Evolutionary conservation across 176 grass and related monocot genomes (phyloP).

Genomic region (Alloteropsis semialata): DNA sequence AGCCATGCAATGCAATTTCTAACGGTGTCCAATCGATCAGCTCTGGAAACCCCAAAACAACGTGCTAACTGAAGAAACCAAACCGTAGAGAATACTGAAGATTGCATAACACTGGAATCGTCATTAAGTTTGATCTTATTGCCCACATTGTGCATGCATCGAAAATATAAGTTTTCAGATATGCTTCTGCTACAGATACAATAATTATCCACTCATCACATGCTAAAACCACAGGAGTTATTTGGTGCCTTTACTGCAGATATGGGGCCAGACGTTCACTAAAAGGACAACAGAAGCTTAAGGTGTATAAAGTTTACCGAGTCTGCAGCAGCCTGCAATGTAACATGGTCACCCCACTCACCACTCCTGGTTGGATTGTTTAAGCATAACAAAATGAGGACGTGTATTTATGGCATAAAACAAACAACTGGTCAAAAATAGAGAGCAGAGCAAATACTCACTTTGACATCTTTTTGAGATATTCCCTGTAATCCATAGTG

Average conservation of each 20-base stretch:
- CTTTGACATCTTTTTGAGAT: slow-evolving; percentile 85
- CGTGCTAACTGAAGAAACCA: background rate
- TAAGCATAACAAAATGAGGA: slow-evolving; percentile 12
- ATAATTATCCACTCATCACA: background rate
- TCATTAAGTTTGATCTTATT: background rate
- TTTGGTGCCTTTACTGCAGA: background rate
- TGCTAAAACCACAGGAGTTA: background rate
- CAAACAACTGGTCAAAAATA: background rate
- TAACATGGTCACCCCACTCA: slow-evolving; percentile 98
- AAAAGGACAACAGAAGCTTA: background rate
- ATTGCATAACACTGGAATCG: background rate
- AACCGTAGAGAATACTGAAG: background rate
- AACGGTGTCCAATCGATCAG: background rate
- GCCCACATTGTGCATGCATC: background rate
- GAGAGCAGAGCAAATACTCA: slow-evolving; percentile 28
- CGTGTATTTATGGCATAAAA: background rate
- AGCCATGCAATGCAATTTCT: background rate
- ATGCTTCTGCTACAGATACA: background rate
- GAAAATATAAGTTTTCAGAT: background rate
- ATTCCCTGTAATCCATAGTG: slow-evolving; percentile 86
- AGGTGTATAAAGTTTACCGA: slow-evolving; percentile 52
- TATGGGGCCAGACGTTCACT: background rate
- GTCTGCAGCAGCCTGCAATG: slow-evolving; percentile 93
- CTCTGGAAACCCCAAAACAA: background rate
- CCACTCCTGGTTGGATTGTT: slow-evolving; percentile 55